phyloP scores from a whole-genome alignment of 108 stramenopile species.

The Schizochytrium sp. region DNA sequence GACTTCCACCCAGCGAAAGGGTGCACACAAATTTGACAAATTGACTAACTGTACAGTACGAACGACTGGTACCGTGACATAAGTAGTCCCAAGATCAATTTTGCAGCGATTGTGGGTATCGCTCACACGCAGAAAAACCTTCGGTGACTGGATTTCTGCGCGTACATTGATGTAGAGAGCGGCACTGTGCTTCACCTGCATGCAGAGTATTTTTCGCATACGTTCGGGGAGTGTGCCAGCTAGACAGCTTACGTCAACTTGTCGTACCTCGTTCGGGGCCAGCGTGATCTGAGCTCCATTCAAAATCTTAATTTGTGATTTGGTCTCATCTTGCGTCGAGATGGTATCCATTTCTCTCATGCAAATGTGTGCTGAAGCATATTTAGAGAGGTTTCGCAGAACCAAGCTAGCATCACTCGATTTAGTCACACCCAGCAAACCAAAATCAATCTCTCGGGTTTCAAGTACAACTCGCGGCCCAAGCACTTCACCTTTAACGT shows the following conservation, averaged over 20 bases:
- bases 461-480: constrained; percentile 6
- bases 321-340: neutral
- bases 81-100: constrained; percentile 57
- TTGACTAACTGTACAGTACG: constrained; percentile 58
- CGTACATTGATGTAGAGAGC: constrained; percentile 61
- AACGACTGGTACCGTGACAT: constrained; percentile 58
- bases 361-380: neutral
- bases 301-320: neutral
- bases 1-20: constrained; percentile 39
- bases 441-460: neutral
- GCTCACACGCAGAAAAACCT: neutral
- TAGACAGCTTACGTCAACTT: neutral
- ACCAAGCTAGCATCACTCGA: neutral
- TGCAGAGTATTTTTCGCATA: neutral
- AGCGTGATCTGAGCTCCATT: neutral
- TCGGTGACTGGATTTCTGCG: constrained; percentile 65
- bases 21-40: constrained; percentile 61
- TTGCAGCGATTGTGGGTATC: neutral
- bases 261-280: neutral
- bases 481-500: neutral
- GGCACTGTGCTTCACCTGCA: neutral
- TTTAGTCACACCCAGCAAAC: neutral
- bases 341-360: neutral
- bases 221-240: neutral
- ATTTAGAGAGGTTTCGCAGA: neutral